Conservation (phyloP, 2,329 filamentous ascomycete species). For the Seiridium cupressi region DNA sequence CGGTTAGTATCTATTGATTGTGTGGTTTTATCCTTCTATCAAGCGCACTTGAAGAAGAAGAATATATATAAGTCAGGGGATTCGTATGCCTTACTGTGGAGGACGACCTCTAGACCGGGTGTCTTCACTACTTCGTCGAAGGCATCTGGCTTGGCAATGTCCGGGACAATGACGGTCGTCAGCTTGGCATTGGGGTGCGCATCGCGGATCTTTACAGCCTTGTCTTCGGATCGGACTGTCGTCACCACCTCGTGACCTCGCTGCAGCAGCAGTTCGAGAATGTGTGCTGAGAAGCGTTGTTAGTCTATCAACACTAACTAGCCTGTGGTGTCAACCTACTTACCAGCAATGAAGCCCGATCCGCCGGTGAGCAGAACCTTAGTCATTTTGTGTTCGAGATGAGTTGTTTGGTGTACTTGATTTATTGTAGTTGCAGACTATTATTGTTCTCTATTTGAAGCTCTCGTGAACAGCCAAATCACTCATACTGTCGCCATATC, state of each 20-base stretch:
- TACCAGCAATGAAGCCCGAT: conserved; percentile 52
- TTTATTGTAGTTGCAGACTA: no score
- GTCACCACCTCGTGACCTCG: conserved; percentile 52
- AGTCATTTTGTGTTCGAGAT: neutral
- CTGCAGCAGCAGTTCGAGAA: conserved; percentile 52
- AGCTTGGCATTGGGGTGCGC: conserved; percentile 48
- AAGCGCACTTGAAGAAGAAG: no score
- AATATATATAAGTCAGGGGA: no score
- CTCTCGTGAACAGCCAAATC: neutral
- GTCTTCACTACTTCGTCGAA: conserved; percentile 63
- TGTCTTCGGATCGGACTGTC: conserved; percentile 53
- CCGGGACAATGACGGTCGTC: conserved; percentile 63
- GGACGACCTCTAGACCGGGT: conserved; percentile 51
- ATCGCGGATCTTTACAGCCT: conserved; percentile 49
- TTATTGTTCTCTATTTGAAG: neutral
- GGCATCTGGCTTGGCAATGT: conserved; percentile 71
- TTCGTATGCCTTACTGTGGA: conserved; percentile 40
- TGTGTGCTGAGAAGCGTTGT: conserved; percentile 41
- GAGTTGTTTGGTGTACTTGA: neutral
- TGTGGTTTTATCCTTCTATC: no score
- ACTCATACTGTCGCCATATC: neutral
- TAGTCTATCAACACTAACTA: neutral
- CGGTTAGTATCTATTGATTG: neutral
- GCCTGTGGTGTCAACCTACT: conserved; percentile 12
- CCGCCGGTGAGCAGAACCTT: conserved; percentile 33